Percentiles rank a stretch among this genome's conserved stretches.
These are phyloP conservation scores for Magnaporthiopsis incrustans DNA, from an alignment of 2,329 filamentous ascomycete species.

Conservation along the genomic window DNA sequence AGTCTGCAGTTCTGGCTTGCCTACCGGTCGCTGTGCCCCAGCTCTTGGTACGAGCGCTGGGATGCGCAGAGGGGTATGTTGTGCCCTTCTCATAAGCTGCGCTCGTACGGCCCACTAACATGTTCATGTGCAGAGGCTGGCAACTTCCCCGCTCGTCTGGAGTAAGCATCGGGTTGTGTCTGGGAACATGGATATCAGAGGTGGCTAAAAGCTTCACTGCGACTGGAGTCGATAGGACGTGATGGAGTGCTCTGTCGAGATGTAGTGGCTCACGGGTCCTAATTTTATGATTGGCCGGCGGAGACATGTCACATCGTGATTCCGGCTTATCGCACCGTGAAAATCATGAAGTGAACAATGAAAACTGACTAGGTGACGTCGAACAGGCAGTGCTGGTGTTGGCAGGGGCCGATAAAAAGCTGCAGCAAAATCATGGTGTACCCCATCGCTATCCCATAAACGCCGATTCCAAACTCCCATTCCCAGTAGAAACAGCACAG, in stretches of 20 bases:
- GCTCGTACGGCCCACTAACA: background rate
- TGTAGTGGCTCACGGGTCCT: background rate
- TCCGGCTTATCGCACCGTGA: background rate
- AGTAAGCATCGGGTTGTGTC: conserved; percentile 32
- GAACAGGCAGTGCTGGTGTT: background rate
- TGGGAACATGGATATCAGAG: background rate
- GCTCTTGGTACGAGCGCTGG: conserved; percentile 89
- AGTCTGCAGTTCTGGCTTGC: conserved; percentile 77
- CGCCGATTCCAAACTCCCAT: background rate
- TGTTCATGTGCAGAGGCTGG: conserved; percentile 44
- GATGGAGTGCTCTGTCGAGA: background rate
- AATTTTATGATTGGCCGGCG: background rate
- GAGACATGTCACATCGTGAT: background rate
- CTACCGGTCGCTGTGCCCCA: conserved; percentile 96
- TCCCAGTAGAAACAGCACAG: background rate
- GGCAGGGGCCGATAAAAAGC: background rate
- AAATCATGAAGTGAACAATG: background rate
- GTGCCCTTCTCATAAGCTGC: background rate
- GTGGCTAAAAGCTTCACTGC: background rate
- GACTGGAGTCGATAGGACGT: background rate
- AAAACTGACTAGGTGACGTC: background rate
- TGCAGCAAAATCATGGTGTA: background rate
- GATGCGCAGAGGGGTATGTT: conserved; percentile 89
- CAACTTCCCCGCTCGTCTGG: conserved; percentile 60
- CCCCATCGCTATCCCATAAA: background rate